Conservation (phyloP, 257 asterid genomes). For the Capsicum baccatum region DNA sequence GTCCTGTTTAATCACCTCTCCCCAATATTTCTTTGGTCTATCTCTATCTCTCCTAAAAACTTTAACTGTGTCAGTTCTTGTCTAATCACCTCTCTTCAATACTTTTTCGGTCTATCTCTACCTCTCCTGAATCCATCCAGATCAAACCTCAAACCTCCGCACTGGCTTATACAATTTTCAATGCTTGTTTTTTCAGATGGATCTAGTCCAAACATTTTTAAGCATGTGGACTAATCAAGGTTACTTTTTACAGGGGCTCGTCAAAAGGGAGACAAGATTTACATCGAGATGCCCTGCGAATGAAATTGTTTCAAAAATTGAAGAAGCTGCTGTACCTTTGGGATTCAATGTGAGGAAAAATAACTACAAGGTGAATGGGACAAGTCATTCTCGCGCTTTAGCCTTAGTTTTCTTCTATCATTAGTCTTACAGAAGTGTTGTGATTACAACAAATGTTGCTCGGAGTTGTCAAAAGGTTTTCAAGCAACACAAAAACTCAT, state of each 20-base stretch:
- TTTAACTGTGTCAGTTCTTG: no score
- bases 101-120: no score
- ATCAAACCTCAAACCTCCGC: no score
- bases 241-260: constrained; percentile 58
- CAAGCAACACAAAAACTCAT: constrained; percentile 1
- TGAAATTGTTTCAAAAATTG: constrained; percentile 75
- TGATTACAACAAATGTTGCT: not conserved
- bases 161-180: not conserved
- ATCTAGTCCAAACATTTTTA: constrained; percentile 12
- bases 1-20: no score
- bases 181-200: constrained; percentile 16
- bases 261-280: constrained; percentile 78
- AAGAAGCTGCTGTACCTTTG: constrained; percentile 70
- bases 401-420: not conserved
- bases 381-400: not conserved
- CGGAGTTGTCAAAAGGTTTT: constrained; percentile 7
- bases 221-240: constrained; percentile 17
- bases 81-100: no score
- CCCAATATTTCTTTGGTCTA: no score
- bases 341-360: constrained; percentile 80
- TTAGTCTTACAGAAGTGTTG: not conserved
- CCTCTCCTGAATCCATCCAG: no score
- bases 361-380: constrained; percentile 62
- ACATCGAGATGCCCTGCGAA: constrained; percentile 73
- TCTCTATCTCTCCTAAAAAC: no score